Base-by-base conservation (phyloP, 352 stramenopile genomes). In the Phytophthora europaea region DNA sequence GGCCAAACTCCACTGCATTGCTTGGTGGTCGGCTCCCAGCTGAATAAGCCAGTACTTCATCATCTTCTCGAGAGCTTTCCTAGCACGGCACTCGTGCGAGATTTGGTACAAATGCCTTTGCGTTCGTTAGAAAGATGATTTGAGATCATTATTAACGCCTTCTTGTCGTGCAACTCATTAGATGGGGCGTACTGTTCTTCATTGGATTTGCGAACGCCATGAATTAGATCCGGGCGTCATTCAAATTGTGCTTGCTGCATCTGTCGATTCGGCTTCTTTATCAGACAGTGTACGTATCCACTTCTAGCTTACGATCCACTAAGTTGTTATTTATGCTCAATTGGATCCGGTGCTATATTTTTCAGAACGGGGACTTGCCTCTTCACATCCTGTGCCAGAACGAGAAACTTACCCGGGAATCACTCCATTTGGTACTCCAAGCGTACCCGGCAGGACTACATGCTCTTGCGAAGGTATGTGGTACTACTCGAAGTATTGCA, bases 371-470 rank as follows among this genome's bases (percentile, higher is more conserved):
- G 2, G 84, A 93, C 10, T 61, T 92, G 16, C 79, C 85, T 4
- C 64, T 94, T n/a, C 82, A 92, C 67, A 48, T 88, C 9, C 63
- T 90, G 10, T 88, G 83, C 38, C 76, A 85, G 22, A 93, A 90
- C 47, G 57, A 60, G 6, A 62, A 60, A 0, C 45, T 90, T 9
- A 72, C 54, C 0, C 50, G 65, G 1, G 68, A 83, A 9, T 63
- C 84, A 54, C 48, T 94, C 1, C 67, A 63, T 22, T 55, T 64
- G 0, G 50, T 82, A 4, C 59, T 94, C 23, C 50, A 78, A 31
- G 65, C 60, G 1, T 67, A 78, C 63, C 70, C 84, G 2, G 40
- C 68, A 2, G 72, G 72, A 6, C 54, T 92, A 22, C 60, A 79
- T n/a, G 40, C 72, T 5, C 58, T 70, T 3, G 72, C 80, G 33